Conservation (phyloP, 257 asterid genomes). For the Echites panduratus region DNA sequence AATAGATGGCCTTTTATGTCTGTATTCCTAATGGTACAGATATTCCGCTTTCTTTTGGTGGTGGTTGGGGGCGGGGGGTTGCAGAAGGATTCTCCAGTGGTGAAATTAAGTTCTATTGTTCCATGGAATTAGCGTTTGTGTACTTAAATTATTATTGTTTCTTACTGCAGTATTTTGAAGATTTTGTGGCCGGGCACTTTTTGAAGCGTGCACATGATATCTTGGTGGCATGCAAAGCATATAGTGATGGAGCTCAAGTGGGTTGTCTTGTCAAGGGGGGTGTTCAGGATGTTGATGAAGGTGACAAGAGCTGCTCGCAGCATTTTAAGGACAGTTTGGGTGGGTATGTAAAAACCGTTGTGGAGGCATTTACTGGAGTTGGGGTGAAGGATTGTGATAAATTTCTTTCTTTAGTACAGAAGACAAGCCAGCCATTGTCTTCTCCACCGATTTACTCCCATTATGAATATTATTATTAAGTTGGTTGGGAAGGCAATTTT, state of each 20-base stretch:
- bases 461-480: background rate
- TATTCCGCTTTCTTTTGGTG: background rate
- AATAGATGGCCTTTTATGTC: background rate
- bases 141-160: background rate
- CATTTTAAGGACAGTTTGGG: conserved; percentile 38
- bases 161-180: conserved; percentile 66
- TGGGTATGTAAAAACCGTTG: conserved; percentile 35
- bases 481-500: conserved; percentile 2
- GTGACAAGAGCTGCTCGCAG: conserved; percentile 60
- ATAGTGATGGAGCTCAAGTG: conserved; percentile 80
- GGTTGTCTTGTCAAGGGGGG: conserved; percentile 83
- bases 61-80: background rate
- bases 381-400: conserved; percentile 66
- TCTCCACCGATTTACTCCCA: background rate
- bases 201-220: conserved; percentile 51
- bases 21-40: background rate
- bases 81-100: background rate
- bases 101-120: background rate
- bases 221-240: conserved; percentile 69
- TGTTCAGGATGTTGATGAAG: conserved; percentile 69
- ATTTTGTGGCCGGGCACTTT: conserved; percentile 66
- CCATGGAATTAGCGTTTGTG: background rate
- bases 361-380: conserved; percentile 37
- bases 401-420: conserved; percentile 37
- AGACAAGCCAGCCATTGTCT: background rate